These are phyloP conservation scores for Saccharomyces eubayanus DNA, from an alignment of 805 yeast genomes.

Conservation along the genomic window DNA sequence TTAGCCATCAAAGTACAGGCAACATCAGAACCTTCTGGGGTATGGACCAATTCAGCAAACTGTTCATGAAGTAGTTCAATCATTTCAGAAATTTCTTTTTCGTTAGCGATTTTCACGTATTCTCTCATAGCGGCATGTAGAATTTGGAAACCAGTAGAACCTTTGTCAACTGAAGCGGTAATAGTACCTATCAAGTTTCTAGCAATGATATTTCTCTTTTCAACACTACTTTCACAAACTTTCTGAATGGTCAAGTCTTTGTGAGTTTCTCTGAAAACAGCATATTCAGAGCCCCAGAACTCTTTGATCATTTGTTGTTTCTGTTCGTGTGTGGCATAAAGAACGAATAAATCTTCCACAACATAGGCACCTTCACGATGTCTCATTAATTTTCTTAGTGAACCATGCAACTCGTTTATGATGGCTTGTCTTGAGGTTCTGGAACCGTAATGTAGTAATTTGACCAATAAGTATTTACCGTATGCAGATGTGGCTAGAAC, in stretches of 20 bases:
- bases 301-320: slow-evolving; percentile 87
- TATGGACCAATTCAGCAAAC: slow-evolving; percentile 89
- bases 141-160: slow-evolving; percentile 92
- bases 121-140: slow-evolving; percentile 95
- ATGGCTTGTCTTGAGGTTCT: slow-evolving; percentile 68
- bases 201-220: slow-evolving; percentile 68
- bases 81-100: slow-evolving; percentile 64
- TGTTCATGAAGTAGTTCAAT: slow-evolving; percentile 80
- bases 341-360: slow-evolving; percentile 82
- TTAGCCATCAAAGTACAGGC: slow-evolving; percentile 72
- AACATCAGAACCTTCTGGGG: slow-evolving; percentile 89
- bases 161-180: slow-evolving; percentile 85
- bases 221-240: slow-evolving; percentile 57
- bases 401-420: slow-evolving; percentile 82
- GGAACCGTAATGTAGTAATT: slow-evolving; percentile 85
- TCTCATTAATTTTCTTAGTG: slow-evolving; percentile 83
- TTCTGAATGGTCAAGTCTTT: slow-evolving; percentile 55
- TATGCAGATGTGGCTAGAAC: slow-evolving; percentile 84
- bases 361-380: slow-evolving; percentile 98
- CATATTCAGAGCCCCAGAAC: slow-evolving; percentile 94
- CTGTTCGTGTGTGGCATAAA: slow-evolving; percentile 79
- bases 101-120: slow-evolving; percentile 61
- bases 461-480: slow-evolving; percentile 85
- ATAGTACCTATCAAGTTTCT: slow-evolving; percentile 75
- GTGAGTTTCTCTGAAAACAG: slow-evolving; percentile 74